These are phyloP conservation scores for Pythium dissimile DNA, from an alignment of 352 stramenopile species.

Conservation along the genomic window DNA sequence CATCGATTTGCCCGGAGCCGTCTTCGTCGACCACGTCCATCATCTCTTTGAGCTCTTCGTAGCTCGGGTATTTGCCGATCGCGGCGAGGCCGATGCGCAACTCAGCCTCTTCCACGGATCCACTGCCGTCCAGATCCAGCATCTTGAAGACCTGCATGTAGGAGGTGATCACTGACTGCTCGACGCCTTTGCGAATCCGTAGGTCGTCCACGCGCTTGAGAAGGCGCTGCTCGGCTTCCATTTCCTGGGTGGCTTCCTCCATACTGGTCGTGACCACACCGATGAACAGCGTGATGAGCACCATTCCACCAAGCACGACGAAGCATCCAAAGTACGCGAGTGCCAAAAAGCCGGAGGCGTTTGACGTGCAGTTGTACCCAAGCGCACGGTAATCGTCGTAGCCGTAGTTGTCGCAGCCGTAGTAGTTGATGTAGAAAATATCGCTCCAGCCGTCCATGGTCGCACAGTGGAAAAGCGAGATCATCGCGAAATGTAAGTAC, in stretches of 20 bases:
- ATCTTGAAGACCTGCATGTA: slow-evolving; percentile 86
- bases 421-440: slow-evolving; percentile 90
- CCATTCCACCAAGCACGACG: slow-evolving; percentile 80
- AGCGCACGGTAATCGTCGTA: slow-evolving; percentile 58
- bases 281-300: slow-evolving; percentile 91
- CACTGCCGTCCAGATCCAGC: slow-evolving; percentile 77
- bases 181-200: slow-evolving; percentile 48
- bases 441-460: slow-evolving; percentile 92
- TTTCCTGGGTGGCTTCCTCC: slow-evolving; percentile 87
- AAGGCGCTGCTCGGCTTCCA: slow-evolving; percentile 71
- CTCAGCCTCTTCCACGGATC: slow-evolving; percentile 83
- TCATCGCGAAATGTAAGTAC: slow-evolving; percentile 83
- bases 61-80: slow-evolving; percentile 76
- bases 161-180: slow-evolving; percentile 41
- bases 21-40: slow-evolving; percentile 86
- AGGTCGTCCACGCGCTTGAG: slow-evolving; percentile 58
- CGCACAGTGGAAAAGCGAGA: slow-evolving; percentile 85
- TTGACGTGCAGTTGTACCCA: slow-evolving; percentile 53
- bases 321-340: slow-evolving; percentile 83
- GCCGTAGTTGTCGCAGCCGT: slow-evolving; percentile 80
- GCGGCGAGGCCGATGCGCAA: slow-evolving; percentile 72
- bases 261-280: slow-evolving; percentile 91
- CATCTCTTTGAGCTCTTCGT: slow-evolving; percentile 84
- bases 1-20: slow-evolving; percentile 80
- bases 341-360: slow-evolving; percentile 40